Evolutionary conservation across 257 asterid species (phyloP).

Genomic region (Catharanthus roseus): DNA sequence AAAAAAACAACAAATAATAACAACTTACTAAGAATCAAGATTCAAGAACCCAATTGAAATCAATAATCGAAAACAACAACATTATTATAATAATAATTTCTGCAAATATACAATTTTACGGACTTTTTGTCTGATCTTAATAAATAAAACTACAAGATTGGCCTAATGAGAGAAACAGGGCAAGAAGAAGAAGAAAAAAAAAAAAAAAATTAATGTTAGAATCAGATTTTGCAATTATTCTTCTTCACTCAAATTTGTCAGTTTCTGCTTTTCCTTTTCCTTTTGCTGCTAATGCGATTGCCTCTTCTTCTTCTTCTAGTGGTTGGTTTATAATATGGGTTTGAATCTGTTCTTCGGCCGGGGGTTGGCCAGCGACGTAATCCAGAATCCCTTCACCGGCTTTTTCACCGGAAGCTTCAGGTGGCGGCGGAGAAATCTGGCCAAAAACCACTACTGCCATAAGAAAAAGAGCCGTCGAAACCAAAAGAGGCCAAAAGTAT

Average conservation of each 20-base stretch:
- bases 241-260: constrained; percentile 7
- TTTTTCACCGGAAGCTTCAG: constrained; percentile 40
- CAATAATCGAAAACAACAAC: constrained; percentile 2
- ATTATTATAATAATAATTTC: too few species aligned
- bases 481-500: constrained; percentile 68
- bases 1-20: too few species aligned
- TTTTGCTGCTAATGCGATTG: neutral
- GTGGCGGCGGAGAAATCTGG: constrained; percentile 44
- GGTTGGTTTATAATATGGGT: constrained; percentile 9
- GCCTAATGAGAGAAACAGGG: too few species aligned
- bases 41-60: neutral
- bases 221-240: neutral
- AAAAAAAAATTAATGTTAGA: too few species aligned
- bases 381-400: constrained; percentile 57
- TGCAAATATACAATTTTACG: constrained; percentile 23
- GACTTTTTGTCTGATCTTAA: too few species aligned
- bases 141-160: too few species aligned
- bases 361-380: constrained; percentile 49
- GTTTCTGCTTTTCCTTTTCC: constrained; percentile 12
- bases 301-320: neutral
- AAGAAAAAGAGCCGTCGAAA: constrained; percentile 66
- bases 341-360: constrained; percentile 32
- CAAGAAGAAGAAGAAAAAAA: too few species aligned
- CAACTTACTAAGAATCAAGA: too few species aligned
- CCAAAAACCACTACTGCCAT: constrained; percentile 44